These are phyloP conservation scores for Leptodermis oblonga DNA, from an alignment of 257 asterid genomes.

Conservation along the genomic window DNA sequence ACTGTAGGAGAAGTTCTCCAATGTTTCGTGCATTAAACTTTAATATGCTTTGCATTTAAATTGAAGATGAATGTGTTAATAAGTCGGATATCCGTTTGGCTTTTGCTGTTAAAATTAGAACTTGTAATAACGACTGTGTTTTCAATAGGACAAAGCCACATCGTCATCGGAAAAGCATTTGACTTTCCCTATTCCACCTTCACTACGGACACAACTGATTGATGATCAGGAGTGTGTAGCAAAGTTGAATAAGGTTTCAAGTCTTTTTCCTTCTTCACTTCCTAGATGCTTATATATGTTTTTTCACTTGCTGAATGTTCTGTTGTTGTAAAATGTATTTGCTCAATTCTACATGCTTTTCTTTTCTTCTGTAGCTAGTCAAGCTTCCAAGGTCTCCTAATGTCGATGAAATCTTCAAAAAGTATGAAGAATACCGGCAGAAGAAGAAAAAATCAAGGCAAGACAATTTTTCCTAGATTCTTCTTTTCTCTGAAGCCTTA, in stretches of 20 bases:
- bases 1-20: not conserved
- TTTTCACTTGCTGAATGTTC: not conserved
- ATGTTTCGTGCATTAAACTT: not conserved
- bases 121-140: not conserved
- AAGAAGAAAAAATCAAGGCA: conserved; percentile 56
- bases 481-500: not conserved
- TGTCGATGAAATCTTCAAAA: conserved; percentile 51
- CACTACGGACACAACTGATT: conserved; percentile 54
- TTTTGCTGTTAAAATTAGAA: not conserved
- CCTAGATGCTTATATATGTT: not conserved
- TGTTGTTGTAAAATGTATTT: not conserved
- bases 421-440: conserved; percentile 48
- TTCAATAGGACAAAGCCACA: conserved; percentile 40
- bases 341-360: conserved; percentile 6
- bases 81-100: not conserved
- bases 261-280: not conserved
- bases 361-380: conserved; percentile 54
- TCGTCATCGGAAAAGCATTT: conserved; percentile 40
- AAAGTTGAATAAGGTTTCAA: conserved; percentile 58
- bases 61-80: not conserved
- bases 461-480: conserved; percentile 21
- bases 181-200: conserved; percentile 53
- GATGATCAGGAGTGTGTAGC: conserved; percentile 63
- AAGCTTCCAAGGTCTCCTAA: conserved; percentile 71
- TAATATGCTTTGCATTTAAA: not conserved